Conservation (phyloP, 371 early-diverging fungal genomes). For the Syncephalastrum monosporum region DNA sequence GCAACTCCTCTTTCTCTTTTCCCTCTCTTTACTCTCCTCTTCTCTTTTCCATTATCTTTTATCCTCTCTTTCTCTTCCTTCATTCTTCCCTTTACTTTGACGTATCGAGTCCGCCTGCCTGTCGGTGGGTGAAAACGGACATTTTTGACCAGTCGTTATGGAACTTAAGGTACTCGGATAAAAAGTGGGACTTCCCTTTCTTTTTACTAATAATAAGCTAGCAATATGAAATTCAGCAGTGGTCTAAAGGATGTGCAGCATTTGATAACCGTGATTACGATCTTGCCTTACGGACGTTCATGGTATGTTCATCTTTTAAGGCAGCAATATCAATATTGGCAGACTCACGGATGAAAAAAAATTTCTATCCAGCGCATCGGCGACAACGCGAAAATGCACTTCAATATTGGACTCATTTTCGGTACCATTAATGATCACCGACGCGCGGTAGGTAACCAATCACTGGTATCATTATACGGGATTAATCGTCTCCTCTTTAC, state of each 20-base stretch:
- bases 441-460: conserved; percentile 69
- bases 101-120: conserved; percentile 4
- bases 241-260: conserved; percentile 46
- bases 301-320: conserved; percentile 26
- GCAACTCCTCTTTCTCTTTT: conserved; percentile 5
- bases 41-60: background rate
- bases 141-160: conserved; percentile 4
- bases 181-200: background rate
- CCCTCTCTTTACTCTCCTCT: conserved; percentile 1
- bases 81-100: background rate
- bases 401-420: conserved; percentile 88
- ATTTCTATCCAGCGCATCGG: conserved; percentile 69
- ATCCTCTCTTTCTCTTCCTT: background rate
- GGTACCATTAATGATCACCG: conserved; percentile 74
- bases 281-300: conserved; percentile 35
- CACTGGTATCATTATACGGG: background rate
- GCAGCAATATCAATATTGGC: background rate
- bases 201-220: background rate
- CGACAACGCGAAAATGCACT: conserved; percentile 91
- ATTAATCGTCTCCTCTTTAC: background rate
- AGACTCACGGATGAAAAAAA: background rate
- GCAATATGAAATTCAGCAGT: conserved; percentile 45
- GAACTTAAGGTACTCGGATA: conserved; percentile 19
- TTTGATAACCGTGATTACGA: conserved; percentile 45
- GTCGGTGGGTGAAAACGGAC: background rate